A percentile compares a stretch with the other conserved stretches of the same genome.
Conservation (phyloP, 1,284 basidiomycete genomes). For the Peniophora sp. region DNA sequence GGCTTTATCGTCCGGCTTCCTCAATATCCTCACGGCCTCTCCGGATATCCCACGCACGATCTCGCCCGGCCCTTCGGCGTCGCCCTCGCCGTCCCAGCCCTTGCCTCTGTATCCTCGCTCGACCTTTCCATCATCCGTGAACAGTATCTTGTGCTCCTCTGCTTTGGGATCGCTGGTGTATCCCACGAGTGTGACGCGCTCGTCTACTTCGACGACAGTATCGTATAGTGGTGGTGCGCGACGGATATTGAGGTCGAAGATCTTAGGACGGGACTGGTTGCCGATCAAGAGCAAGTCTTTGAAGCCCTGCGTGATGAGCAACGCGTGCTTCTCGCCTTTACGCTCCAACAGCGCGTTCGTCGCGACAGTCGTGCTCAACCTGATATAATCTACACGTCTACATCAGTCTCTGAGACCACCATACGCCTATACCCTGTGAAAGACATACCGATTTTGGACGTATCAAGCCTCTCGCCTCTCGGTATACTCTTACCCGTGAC, state of each 20-base stretch:
- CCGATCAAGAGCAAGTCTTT: constrained; percentile 87
- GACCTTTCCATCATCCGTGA: constrained; percentile 63
- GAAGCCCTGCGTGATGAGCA: constrained; percentile 91
- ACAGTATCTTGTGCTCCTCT: constrained; percentile 68
- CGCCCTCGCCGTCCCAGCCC: constrained; percentile 58
- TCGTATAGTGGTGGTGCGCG: constrained; percentile 77
- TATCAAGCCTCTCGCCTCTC: constrained; percentile 61
- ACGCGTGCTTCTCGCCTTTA: constrained; percentile 85
- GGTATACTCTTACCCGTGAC: constrained; percentile 63
- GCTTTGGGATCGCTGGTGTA: constrained; percentile 86
- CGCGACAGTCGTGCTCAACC: constrained; percentile 91
- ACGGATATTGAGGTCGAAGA: constrained; percentile 83
- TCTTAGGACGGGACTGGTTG: constrained; percentile 87
- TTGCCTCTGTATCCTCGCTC: constrained; percentile 64
- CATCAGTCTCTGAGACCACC: neutral
- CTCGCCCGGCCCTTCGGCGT: constrained; percentile 70
- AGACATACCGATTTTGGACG: constrained; percentile 74
- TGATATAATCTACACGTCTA: constrained; percentile 67
- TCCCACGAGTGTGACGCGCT: constrained; percentile 90
- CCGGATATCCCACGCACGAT: constrained; percentile 83
- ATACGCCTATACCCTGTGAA: no score
- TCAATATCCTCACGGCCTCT: constrained; percentile 85
- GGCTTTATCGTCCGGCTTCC: constrained; percentile 56
- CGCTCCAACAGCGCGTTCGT: constrained; percentile 95
- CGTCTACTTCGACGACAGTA: constrained; percentile 83